phyloP scores from a whole-genome alignment of 257 asterid genomes.

The Echium plantagineum region DNA sequence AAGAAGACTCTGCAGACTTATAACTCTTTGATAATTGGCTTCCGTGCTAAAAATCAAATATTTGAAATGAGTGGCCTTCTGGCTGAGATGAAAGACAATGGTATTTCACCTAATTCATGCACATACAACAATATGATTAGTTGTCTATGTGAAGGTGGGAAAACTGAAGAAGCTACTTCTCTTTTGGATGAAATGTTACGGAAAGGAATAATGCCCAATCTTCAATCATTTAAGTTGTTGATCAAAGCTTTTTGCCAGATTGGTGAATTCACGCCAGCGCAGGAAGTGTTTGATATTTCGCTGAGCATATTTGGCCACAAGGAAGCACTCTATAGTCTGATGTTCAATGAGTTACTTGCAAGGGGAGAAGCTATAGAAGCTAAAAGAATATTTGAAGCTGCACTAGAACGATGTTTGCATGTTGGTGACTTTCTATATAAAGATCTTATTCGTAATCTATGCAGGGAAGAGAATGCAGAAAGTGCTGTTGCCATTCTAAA shows the following conservation, averaged over 20 bases:
- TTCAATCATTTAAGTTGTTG: slow-evolving; percentile 45
- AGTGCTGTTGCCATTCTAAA: slow-evolving; percentile 43
- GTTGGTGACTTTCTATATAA: slow-evolving; percentile 49
- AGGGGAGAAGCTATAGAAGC: slow-evolving; percentile 74
- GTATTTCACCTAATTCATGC: slow-evolving; percentile 57
- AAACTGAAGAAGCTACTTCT: slow-evolving; percentile 69
- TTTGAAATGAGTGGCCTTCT: slow-evolving; percentile 82
- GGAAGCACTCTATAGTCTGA: slow-evolving; percentile 46
- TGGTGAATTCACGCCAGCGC: slow-evolving; percentile 90
- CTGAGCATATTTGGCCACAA: slow-evolving; percentile 50
- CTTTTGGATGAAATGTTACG: slow-evolving; percentile 79
- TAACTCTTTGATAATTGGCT: slow-evolving; percentile 60
- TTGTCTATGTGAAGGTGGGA: slow-evolving; percentile 60
- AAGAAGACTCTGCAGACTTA: slow-evolving; percentile 64
- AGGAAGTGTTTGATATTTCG: slow-evolving; percentile 59
- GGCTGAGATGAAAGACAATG: slow-evolving; percentile 86
- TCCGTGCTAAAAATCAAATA: slow-evolving; percentile 57
- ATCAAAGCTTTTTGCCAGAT: slow-evolving; percentile 63
- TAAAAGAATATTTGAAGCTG: slow-evolving; percentile 53
- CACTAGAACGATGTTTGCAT: slow-evolving; percentile 46
- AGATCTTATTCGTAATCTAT: slow-evolving; percentile 49
- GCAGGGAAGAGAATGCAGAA: slow-evolving; percentile 43
- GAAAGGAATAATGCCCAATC: slow-evolving; percentile 52
- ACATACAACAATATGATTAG: slow-evolving; percentile 61
- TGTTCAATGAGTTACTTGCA: slow-evolving; percentile 67